These are phyloP conservation scores for Lipomyces yamadae DNA, from an alignment of 805 yeast species.

Conservation along the genomic window DNA sequence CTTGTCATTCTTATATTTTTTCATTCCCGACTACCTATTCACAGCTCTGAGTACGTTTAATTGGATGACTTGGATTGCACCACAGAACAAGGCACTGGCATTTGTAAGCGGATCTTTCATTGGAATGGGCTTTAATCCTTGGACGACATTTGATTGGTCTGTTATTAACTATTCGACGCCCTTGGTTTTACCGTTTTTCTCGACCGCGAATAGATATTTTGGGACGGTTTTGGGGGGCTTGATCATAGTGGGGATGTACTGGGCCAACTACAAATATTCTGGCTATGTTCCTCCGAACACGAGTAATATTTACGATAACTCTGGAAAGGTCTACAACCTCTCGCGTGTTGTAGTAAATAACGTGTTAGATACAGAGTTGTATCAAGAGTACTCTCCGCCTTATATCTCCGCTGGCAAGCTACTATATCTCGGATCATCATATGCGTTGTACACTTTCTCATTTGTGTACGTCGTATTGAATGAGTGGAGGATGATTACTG, in stretches of 20 bases:
- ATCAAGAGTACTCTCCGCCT: constrained; percentile 64
- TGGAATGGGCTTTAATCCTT: constrained; percentile 72
- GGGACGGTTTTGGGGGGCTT: constrained; percentile 24
- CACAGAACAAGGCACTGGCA: constrained; percentile 61
- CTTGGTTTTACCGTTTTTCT: constrained; percentile 25
- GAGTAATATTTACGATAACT: constrained; percentile 19
- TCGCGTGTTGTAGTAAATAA: constrained; percentile 39
- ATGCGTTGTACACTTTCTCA: constrained; percentile 59
- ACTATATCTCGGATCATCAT: constrained; percentile 48
- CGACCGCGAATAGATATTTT: constrained; percentile 18
- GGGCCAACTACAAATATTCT: constrained; percentile 26
- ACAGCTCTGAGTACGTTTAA: constrained; percentile 62
- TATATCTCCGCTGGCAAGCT: constrained; percentile 54
- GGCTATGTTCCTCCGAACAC: constrained; percentile 28
- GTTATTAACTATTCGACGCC: constrained; percentile 31
- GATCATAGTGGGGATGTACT: constrained; percentile 17
- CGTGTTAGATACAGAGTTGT: constrained; percentile 53
- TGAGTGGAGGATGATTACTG: constrained; percentile 58
- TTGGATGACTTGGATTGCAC: constrained; percentile 68
- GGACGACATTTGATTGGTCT: constrained; percentile 65
- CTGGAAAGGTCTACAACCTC: constrained; percentile 23
- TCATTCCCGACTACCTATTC: constrained; percentile 66
- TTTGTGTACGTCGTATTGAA: constrained; percentile 70
- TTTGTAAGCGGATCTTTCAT: constrained; percentile 65
- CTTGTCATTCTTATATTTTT: constrained; percentile 55